A percentile compares a stretch with the other conserved stretches of the same genome.
Conservation (phyloP, 1,139 yeast species). For the Nakaseomyces nivariensis region DNA sequence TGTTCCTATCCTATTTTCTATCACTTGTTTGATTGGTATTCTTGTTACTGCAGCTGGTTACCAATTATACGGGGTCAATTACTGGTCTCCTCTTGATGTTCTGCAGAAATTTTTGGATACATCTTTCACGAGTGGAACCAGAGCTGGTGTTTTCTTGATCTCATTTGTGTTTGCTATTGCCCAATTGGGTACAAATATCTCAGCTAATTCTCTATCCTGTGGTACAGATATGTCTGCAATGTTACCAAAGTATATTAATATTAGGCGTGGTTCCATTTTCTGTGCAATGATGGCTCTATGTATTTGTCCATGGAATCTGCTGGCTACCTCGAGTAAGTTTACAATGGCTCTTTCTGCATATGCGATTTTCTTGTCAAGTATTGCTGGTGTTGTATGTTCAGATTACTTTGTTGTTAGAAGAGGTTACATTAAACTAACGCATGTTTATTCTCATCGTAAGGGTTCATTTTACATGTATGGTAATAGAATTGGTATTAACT, state of each 20-base stretch:
- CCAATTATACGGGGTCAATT: slow-evolving; percentile 54
- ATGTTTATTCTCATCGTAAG: slow-evolving; percentile 43
- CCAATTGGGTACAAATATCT: slow-evolving; percentile 83
- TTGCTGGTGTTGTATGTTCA: slow-evolving; percentile 72
- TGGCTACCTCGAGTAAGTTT: slow-evolving; percentile 63
- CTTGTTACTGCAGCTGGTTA: slow-evolving; percentile 77
- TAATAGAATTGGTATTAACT: slow-evolving; percentile 56
- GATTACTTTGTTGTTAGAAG: slow-evolving; percentile 73
- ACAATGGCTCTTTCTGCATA: slow-evolving; percentile 80
- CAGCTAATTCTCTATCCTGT: slow-evolving; percentile 81
- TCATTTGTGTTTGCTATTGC: slow-evolving; percentile 72
- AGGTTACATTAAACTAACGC: slow-evolving; percentile 56
- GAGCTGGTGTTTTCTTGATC: slow-evolving; percentile 82
- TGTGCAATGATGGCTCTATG: slow-evolving; percentile 72
- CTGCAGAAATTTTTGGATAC: slow-evolving; percentile 54
- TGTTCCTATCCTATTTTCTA: slow-evolving; percentile 67
- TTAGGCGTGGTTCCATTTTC: slow-evolving; percentile 71
- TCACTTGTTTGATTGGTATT: slow-evolving; percentile 80
- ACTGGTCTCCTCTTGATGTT: slow-evolving; percentile 83
- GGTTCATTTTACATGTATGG: slow-evolving; percentile 48
- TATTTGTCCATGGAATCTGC: slow-evolving; percentile 83
- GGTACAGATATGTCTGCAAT: slow-evolving; percentile 88
- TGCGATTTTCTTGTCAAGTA: slow-evolving; percentile 75
- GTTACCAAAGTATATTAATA: slow-evolving; percentile 67
- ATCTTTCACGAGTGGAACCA: slow-evolving; percentile 52